Conservation (phyloP, 768 basidiomycete genomes). For the Neoboletus subvelutipes region DNA sequence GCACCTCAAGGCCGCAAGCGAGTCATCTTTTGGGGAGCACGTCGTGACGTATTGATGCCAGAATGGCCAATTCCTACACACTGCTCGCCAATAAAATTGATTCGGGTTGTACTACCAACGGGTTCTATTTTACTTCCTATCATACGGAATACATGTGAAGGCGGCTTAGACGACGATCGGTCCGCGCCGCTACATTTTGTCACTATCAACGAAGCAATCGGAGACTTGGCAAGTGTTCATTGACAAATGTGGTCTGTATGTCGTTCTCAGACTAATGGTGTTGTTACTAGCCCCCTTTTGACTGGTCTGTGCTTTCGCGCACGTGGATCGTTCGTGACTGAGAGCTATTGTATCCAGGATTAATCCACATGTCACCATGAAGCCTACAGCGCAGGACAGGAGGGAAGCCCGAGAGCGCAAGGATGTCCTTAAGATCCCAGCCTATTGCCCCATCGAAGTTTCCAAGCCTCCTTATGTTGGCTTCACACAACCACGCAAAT, state of each 20-base stretch:
- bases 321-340: not conserved
- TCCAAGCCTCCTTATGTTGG: slow-evolving; percentile 38
- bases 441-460: slow-evolving; percentile 40
- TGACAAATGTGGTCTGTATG: slow-evolving; percentile 5
- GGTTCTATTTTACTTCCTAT: slow-evolving; percentile 41
- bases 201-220: slow-evolving; percentile 63
- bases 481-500: slow-evolving; percentile 43
- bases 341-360: slow-evolving; percentile 38
- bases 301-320: slow-evolving; percentile 48
- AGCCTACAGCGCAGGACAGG: slow-evolving; percentile 35
- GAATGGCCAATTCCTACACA: slow-evolving; percentile 66
- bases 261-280: slow-evolving; percentile 2
- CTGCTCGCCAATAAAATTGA: slow-evolving; percentile 38
- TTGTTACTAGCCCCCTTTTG: slow-evolving; percentile 55
- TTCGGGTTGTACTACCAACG: slow-evolving; percentile 43
- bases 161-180: slow-evolving; percentile 34
- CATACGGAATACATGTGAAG: slow-evolving; percentile 41
- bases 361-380: slow-evolving; percentile 51
- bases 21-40: slow-evolving; percentile 69
- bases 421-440: slow-evolving; percentile 40
- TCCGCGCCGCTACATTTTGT: slow-evolving; percentile 59
- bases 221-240: slow-evolving; percentile 57
- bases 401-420: slow-evolving; percentile 37
- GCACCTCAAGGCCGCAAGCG: slow-evolving; percentile 66
- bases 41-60: slow-evolving; percentile 55